Evolutionary conservation across 257 asterid genomes (phyloP), one percentile per base, ranked within the genome.

Genomic region (Penstemon newberryi): DNA sequence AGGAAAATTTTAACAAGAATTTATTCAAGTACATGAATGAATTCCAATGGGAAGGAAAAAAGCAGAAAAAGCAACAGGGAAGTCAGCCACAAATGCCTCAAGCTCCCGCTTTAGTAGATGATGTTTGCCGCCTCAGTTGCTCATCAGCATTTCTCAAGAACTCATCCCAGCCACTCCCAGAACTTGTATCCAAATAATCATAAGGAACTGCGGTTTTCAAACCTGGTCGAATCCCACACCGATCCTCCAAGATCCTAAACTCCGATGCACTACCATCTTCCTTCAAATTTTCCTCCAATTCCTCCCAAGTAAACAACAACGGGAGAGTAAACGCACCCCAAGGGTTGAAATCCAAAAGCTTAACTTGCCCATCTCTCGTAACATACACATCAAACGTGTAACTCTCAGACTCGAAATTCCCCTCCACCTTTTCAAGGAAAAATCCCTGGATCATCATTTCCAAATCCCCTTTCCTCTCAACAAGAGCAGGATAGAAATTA

Each of bases 91-190:
- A 25, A 25, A 25, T 25, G 2, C 3, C 70, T 86, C 82, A 80
- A 63, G 84, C 87, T 73, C 88, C 88, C 12, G 90, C 85, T 75
- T 69, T 74, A 70, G 77, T 13, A 19, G 70, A 64, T 5, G 73
- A 60, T 1, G 66, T 71, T 43, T 87, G 96, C 25, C 70, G 72
- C 80, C 55, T 73, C 78, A 72, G 52, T 70, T 86, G 87, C 73
- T 74, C 85, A 60, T 84, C 79, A 56, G 90, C 96, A 63, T 75
- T 88, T 80, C 80, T 85, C 5, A 87, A 33, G 70, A 93, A 85
- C 79, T 88, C 83, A 81, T 87, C 93, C 97, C 97, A 89, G 8
- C 97, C 98, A 58, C 98, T 92, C 56, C 96, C 95, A 1, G 81
- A 73, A 71, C 96, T 92, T 0, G 79, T 89, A 72, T 92, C 96